Evolutionary conservation across 177 flowering plant genomes (phyloP).

Genomic region (Vitis hybrid): DNA sequence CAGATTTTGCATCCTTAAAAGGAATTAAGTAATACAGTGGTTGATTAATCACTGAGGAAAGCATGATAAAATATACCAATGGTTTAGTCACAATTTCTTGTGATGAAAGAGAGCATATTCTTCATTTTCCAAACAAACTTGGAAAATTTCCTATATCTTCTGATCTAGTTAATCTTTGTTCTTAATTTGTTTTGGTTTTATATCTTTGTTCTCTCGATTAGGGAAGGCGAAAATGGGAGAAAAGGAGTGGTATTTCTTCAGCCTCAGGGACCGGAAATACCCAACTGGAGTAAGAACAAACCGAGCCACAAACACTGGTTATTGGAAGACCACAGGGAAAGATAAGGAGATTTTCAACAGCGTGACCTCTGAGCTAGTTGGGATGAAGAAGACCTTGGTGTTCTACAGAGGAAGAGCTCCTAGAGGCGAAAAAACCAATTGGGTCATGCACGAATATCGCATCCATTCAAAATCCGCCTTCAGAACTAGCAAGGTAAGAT

Average conservation of each 20-base stretch:
- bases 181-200: no score
- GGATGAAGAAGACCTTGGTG: slow-evolving; percentile 97
- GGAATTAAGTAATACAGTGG: no score
- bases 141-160: no score
- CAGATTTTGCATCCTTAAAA: no score
- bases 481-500: slow-evolving; percentile 66
- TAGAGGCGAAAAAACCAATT: slow-evolving; percentile 89
- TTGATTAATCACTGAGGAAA: no score
- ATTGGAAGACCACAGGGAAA: slow-evolving; percentile 98
- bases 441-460: slow-evolving; percentile 99
- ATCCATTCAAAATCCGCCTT: slow-evolving; percentile 61
- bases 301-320: slow-evolving; percentile 87
- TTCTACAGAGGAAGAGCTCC: slow-evolving; percentile 98
- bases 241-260: slow-evolving; percentile 97
- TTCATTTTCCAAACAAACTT: no score
- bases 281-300: slow-evolving; percentile 96
- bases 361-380: slow-evolving; percentile 64
- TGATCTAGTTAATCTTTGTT: background rate
- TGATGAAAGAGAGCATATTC: no score
- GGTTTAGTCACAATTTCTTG: background rate
- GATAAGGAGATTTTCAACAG: slow-evolving; percentile 91
- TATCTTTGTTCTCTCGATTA: slow-evolving; percentile 10
- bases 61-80: no score
- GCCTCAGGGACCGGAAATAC: slow-evolving; percentile 85
- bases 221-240: slow-evolving; percentile 99